These are phyloP conservation scores for Phlyctochytrium bullatum DNA, from an alignment of 192 early-diverging fungal genomes.

Conservation along the genomic window DNA sequence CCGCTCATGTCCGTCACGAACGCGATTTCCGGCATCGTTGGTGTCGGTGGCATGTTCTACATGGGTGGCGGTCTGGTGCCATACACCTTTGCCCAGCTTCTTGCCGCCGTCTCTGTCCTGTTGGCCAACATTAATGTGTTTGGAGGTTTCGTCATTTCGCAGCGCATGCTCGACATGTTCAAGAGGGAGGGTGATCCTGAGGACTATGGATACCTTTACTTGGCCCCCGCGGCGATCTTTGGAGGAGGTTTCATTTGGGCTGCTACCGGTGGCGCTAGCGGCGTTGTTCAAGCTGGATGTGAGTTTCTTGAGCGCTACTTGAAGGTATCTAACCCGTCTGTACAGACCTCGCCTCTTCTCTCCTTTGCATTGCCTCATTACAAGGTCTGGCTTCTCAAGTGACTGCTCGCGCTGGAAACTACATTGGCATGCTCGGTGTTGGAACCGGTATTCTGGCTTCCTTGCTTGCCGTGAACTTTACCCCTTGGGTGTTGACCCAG, in stretches of 20 bases:
- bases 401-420: slow-evolving; percentile 31
- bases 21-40: slow-evolving; percentile 40
- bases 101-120: slow-evolving; percentile 33
- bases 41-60: slow-evolving; percentile 39
- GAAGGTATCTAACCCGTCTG: slow-evolving; percentile 1
- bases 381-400: slow-evolving; percentile 25
- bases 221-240: slow-evolving; percentile 29
- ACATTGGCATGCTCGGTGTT: slow-evolving; percentile 36
- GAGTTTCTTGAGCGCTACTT: too few species aligned
- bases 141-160: slow-evolving; percentile 36
- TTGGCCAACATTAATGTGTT: slow-evolving; percentile 38
- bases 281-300: slow-evolving; percentile 37
- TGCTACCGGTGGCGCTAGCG: slow-evolving; percentile 15
- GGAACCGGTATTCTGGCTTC: slow-evolving; percentile 23
- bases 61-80: slow-evolving; percentile 35
- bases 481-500: slow-evolving; percentile 29
- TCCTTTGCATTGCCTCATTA: slow-evolving; percentile 36
- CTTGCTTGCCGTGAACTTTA: slow-evolving; percentile 18
- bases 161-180: slow-evolving; percentile 43
- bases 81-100: slow-evolving; percentile 25
- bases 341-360: slow-evolving; percentile 21
- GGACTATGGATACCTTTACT: slow-evolving; percentile 34
- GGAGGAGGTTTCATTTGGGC: slow-evolving; percentile 22
- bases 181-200: slow-evolving; percentile 32
- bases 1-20: slow-evolving; percentile 39